Evolutionary conservation across 495 filamentous ascomycete genomes (phyloP).

Genomic region (Xylaria acuta): DNA sequence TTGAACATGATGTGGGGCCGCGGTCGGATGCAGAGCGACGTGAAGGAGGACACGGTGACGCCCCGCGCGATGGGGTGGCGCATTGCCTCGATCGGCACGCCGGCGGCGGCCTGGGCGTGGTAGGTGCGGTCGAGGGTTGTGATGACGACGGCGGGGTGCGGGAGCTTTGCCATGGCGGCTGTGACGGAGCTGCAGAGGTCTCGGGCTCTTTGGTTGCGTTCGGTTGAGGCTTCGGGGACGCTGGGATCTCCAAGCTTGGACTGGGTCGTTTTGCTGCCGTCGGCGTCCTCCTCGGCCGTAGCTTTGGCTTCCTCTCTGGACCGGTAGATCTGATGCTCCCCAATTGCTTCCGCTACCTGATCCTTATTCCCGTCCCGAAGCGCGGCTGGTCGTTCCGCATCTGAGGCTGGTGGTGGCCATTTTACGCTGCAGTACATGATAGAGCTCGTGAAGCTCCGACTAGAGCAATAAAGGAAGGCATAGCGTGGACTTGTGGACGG

Average conservation of each 20-base stretch:
- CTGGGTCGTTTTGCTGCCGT: neutral
- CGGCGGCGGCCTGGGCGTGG: constrained; percentile 33
- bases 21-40: constrained; percentile 71
- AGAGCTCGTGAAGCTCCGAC: constrained; percentile 16
- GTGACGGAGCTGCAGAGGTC: constrained; percentile 55
- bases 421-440: neutral
- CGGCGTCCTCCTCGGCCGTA: neutral
- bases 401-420: neutral
- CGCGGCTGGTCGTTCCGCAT: neutral
- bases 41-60: constrained; percentile 87
- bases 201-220: constrained; percentile 7
- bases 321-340: neutral
- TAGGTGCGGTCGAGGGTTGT: constrained; percentile 53
- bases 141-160: constrained; percentile 77
- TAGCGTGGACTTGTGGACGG: constrained; percentile 35
- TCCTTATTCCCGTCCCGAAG: neutral
- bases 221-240: constrained; percentile 25
- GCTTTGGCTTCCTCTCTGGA: neutral
- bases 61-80: constrained; percentile 50
- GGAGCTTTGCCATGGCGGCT: constrained; percentile 70
- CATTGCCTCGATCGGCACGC: constrained; percentile 27
- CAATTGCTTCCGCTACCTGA: neutral
- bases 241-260: constrained; percentile 33
- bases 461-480: constrained; percentile 13
- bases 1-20: constrained; percentile 80